Percentiles rank a stretch among this genome's conserved stretches.
These are phyloP conservation scores for Drechslera avenae DNA, from an alignment of 2,329 filamentous ascomycete species.

Conservation along the genomic window DNA sequence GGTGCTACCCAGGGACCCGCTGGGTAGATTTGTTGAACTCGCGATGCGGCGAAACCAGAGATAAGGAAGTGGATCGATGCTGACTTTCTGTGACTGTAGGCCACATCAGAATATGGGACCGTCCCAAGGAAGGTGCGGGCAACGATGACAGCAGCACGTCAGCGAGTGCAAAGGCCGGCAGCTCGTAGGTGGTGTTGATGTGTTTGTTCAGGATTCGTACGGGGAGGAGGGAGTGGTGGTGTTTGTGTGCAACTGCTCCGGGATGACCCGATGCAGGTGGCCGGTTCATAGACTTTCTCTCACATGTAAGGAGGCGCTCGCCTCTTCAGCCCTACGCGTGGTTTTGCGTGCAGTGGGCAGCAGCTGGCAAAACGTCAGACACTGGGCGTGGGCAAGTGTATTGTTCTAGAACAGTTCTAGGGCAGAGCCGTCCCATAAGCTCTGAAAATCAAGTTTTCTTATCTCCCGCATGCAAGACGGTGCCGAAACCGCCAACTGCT, in stretches of 20 bases:
- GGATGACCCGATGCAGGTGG: slow-evolving; percentile 12
- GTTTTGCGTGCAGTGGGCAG: slow-evolving; percentile 7
- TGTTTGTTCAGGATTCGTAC: neutral
- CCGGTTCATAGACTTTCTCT: neutral
- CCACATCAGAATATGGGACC: slow-evolving; percentile 75
- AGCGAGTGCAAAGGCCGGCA: slow-evolving; percentile 30
- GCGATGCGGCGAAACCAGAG: slow-evolving; percentile 9
- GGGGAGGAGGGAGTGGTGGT: neutral
- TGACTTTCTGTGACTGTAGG: slow-evolving; percentile 55
- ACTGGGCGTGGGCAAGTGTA: neutral
- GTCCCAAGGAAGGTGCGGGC: slow-evolving; percentile 59
- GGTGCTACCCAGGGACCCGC: slow-evolving; percentile 10
- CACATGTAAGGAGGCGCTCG: slow-evolving; percentile 12
- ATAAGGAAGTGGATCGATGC: slow-evolving; percentile 27
- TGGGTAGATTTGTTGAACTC: slow-evolving; percentile 22
- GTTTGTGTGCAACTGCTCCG: slow-evolving; percentile 8
- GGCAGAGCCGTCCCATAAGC: neutral
- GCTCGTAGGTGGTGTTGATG: slow-evolving; percentile 8
- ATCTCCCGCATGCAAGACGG: slow-evolving; percentile 9
- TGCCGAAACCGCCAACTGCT: slow-evolving; percentile 3
- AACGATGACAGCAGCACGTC: slow-evolving; percentile 40
- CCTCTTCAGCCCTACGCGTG: slow-evolving; percentile 26
- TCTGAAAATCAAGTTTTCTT: slow-evolving; percentile 15
- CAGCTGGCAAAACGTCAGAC: neutral
- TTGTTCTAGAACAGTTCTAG: slow-evolving; percentile 9